Evolutionary conservation across 345 rosid species (phyloP), one percentile per base, ranked within the genome.

Genomic region (Kandelia obovata): DNA sequence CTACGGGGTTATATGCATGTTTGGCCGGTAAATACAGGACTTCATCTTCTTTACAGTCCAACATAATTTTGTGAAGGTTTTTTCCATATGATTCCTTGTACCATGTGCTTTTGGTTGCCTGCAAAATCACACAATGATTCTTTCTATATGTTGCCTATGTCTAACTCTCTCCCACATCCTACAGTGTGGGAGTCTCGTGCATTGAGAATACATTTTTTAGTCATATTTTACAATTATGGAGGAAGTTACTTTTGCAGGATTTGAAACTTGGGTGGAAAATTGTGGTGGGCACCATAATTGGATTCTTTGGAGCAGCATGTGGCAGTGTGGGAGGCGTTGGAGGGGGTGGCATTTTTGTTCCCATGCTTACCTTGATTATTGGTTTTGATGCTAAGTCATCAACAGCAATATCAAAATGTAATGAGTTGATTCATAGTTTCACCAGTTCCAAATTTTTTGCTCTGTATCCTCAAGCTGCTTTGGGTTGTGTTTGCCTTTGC

Each of bases 301-400:
- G 96, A 69, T 90, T 92, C 89, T 79, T 86, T 35, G 98, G 95
- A 39, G 98, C 98, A 19, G 92, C 96, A 4, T 92, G 84, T 71
- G 96, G 98, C 61, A 92, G 98, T 35, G 98, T 88, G 17, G 97
- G 96, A 25, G 97, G 97, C 63, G 93, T 87, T 52, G 97, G 97
- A 63, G 96, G 97, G 2, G 97, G 92, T 67, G 96, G 97, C n/a
- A 89, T 86, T 57, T 88, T 84, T 53, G 89, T 88, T 17, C 94
- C 96, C 2, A 90, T 92, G 98, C 92, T 92, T 68, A 83, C 75
- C 77, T 78, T 92, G 53, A 84, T 92, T 64, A 75, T 92, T 73
- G 96, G 98, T 58, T 92, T 88, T 72, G 96, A 88, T 79, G 73
- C 96, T 2, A 92, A 92, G 80, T 90, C 95, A 23, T 72, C 95